Evolutionary conservation across 1,284 basidiomycete genomes (phyloP).

Genomic region (Lentinus polychrous): DNA sequence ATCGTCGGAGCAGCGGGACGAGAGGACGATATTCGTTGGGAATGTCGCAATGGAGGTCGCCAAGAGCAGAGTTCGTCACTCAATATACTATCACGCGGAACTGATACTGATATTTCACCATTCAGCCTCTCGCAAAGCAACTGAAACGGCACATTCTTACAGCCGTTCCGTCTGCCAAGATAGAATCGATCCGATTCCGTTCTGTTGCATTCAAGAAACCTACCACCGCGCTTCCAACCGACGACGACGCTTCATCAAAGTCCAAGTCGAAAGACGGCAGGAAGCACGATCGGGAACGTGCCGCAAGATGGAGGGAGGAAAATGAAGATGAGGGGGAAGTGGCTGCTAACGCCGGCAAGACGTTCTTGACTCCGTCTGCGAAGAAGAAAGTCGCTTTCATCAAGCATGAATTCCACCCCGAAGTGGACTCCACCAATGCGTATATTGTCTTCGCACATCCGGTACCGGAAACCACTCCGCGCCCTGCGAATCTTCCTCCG

Average conservation of each 20-base stretch:
- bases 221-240: slow-evolving; percentile 53
- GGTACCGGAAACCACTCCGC: slow-evolving; percentile 27
- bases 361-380: slow-evolving; percentile 73
- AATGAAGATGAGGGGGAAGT: slow-evolving; percentile 34
- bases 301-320: slow-evolving; percentile 61
- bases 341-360: slow-evolving; percentile 39
- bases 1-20: slow-evolving; percentile 62
- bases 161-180: slow-evolving; percentile 64
- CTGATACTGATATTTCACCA: slow-evolving; percentile 6
- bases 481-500: slow-evolving; percentile 51
- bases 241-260: slow-evolving; percentile 29
- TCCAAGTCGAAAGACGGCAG: slow-evolving; percentile 27
- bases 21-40: slow-evolving; percentile 89
- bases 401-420: slow-evolving; percentile 79
- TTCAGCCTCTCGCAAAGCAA: slow-evolving; percentile 54
- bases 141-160: slow-evolving; percentile 68
- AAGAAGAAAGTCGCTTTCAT: slow-evolving; percentile 96
- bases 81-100: background rate
- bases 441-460: slow-evolving; percentile 85
- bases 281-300: slow-evolving; percentile 53
- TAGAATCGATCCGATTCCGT: slow-evolving; percentile 88
- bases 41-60: slow-evolving; percentile 78
- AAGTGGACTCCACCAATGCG: slow-evolving; percentile 68
- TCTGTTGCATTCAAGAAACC: slow-evolving; percentile 83
- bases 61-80: slow-evolving; percentile 58